Evolutionary conservation across 495 filamentous ascomycete species (phyloP).

Genomic region (Astrothelium macrocarpum): DNA sequence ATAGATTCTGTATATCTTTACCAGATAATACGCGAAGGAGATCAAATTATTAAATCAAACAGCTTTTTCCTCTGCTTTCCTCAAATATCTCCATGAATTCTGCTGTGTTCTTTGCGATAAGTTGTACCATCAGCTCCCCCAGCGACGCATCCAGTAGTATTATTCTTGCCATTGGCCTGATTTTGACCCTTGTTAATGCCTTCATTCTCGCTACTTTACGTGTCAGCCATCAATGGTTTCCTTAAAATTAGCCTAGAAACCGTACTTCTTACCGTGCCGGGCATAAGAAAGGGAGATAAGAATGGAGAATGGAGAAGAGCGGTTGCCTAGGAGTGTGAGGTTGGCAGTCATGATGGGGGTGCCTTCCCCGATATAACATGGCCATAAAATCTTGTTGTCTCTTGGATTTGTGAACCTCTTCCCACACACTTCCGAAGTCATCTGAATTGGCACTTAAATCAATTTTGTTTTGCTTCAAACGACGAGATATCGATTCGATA

Average conservation of each 20-base stretch:
- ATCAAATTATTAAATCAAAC: background rate
- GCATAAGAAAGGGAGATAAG: background rate
- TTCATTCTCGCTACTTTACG: background rate
- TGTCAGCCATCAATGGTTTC: background rate
- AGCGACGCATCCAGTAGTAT: background rate
- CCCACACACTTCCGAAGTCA: background rate
- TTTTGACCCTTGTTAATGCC: background rate
- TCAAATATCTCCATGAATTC: background rate
- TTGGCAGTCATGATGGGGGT: background rate
- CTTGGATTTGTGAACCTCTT: background rate
- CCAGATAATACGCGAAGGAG: background rate
- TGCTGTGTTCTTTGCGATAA: background rate
- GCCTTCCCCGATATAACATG: background rate
- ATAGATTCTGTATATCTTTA: background rate
- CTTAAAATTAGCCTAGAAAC: background rate
- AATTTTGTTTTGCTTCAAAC: background rate
- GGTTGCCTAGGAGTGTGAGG: background rate
- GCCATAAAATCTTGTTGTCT: background rate
- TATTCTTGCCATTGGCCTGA: background rate
- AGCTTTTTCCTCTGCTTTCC: background rate
- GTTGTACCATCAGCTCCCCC: background rate
- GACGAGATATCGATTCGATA: background rate
- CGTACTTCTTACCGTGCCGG: background rate
- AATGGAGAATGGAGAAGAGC: background rate
- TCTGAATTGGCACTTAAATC: background rate